Evolutionary conservation across 345 rosid species (phyloP).

Genomic region (Eucalyptus polyanthemos): DNA sequence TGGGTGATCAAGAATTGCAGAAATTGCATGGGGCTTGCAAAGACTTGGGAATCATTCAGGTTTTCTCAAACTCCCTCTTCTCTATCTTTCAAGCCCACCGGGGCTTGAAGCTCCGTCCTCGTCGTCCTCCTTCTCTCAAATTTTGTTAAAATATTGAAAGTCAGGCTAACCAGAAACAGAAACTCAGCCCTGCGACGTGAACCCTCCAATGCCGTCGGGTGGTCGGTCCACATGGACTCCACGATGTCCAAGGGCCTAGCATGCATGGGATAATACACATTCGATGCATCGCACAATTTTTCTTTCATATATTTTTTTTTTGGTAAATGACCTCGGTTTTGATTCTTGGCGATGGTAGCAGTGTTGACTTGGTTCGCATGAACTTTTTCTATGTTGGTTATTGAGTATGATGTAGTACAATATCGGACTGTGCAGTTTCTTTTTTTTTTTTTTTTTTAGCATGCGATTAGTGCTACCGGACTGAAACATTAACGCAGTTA

Average conservation of each 20-base stretch:
- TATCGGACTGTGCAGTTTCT: neutral
- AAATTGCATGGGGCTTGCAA: constrained; percentile 1
- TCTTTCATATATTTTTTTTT: neutral
- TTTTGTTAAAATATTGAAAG: neutral
- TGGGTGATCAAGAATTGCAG: neutral
- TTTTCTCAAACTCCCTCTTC: neutral
- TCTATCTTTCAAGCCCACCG: neutral
- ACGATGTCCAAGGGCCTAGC: neutral
- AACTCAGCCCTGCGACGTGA: neutral
- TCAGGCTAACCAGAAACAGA: neutral
- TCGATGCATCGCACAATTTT: neutral
- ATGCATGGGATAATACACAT: neutral
- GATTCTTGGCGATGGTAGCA: neutral
- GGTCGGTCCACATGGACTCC: neutral
- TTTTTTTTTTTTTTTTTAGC: neutral
- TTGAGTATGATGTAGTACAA: neutral
- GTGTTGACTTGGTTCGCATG: neutral
- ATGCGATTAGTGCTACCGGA: neutral
- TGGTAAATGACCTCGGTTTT: neutral
- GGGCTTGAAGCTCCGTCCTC: neutral
- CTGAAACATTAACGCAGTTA: neutral
- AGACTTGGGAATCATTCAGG: constrained; percentile 10
- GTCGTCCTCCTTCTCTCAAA: neutral
- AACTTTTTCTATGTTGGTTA: neutral
- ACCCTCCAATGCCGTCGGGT: neutral